These are phyloP conservation scores for Epichloe elymi DNA, from an alignment of 2,329 filamentous ascomycete genomes.

Conservation along the genomic window DNA sequence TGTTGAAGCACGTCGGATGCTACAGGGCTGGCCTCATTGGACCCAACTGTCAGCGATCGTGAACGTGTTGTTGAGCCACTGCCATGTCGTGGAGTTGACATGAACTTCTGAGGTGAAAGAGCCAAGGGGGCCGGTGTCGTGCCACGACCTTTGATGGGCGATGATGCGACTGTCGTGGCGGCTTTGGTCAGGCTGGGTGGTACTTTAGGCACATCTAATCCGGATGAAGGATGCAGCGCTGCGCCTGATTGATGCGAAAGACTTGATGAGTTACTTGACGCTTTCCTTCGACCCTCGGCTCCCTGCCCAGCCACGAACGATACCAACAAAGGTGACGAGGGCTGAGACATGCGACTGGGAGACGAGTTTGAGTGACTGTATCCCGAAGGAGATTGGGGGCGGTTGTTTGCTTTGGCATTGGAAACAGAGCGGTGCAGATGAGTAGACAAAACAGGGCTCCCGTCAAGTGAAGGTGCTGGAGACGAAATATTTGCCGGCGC, in stretches of 20 bases:
- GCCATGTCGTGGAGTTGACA: constrained; percentile 45
- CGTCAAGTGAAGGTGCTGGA: constrained; percentile 61
- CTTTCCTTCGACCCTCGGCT: constrained; percentile 70
- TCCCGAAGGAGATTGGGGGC: constrained; percentile 77
- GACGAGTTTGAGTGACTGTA: constrained; percentile 72
- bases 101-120: constrained; percentile 49
- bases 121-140: constrained; percentile 36
- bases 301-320: constrained; percentile 83
- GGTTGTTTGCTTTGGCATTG: constrained; percentile 61
- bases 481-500: constrained; percentile 33
- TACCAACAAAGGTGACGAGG: constrained; percentile 68
- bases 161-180: constrained; percentile 38
- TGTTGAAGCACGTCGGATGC: constrained; percentile 55
- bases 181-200: constrained; percentile 48
- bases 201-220: constrained; percentile 58
- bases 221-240: constrained; percentile 55
- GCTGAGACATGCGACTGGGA: constrained; percentile 64
- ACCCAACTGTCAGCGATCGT: constrained; percentile 84
- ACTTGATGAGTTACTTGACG: constrained; percentile 76
- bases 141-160: constrained; percentile 43
- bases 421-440: constrained; percentile 74
- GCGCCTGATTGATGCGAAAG: constrained; percentile 62
- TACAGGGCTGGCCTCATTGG: constrained; percentile 76
- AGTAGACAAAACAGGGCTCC: constrained; percentile 69
- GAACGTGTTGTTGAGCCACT: constrained; percentile 56